A percentile compares a stretch with the other conserved stretches of the same genome.
These are phyloP conservation scores for Apiospora rasikravindrae DNA, from an alignment of 2,329 filamentous ascomycete genomes.

Conservation along the genomic window DNA sequence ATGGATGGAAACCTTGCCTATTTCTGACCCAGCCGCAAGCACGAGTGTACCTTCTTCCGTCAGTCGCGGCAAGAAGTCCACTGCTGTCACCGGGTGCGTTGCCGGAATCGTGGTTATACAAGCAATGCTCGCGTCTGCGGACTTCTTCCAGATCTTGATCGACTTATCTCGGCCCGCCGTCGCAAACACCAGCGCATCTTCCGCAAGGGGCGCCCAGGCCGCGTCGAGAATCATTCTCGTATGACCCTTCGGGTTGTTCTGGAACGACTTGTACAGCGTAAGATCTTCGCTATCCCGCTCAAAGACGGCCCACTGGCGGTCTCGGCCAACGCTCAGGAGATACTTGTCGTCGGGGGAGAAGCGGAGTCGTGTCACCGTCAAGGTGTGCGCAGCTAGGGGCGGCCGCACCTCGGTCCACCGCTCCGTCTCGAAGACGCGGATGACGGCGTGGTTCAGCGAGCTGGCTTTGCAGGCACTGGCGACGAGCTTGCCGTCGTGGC, in stretches of 20 bases:
- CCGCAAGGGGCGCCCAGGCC: constrained; percentile 72
- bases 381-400: constrained; percentile 79
- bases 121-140: constrained; percentile 43
- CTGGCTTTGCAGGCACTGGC: constrained; percentile 94
- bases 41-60: constrained; percentile 41
- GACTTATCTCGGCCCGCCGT: constrained; percentile 91
- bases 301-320: constrained; percentile 91
- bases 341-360: constrained; percentile 78
- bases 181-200: constrained; percentile 65
- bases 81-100: constrained; percentile 69
- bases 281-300: constrained; percentile 39
- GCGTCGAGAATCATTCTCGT: constrained; percentile 90
- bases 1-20: constrained; percentile 52
- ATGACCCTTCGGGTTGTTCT: constrained; percentile 83
- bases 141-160: constrained; percentile 71
- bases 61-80: constrained; percentile 63
- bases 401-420: constrained; percentile 89
- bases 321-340: constrained; percentile 87
- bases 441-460: constrained; percentile 91
- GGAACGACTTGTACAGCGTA: constrained; percentile 59
- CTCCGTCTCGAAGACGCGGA: constrained; percentile 85
- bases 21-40: constrained; percentile 64
- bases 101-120: constrained; percentile 60
- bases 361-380: constrained; percentile 82
- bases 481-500: constrained; percentile 74